phyloP scores from a whole-genome alignment of 2,329 filamentous ascomycete genomes.

The Cladosporium cucumerinum region DNA sequence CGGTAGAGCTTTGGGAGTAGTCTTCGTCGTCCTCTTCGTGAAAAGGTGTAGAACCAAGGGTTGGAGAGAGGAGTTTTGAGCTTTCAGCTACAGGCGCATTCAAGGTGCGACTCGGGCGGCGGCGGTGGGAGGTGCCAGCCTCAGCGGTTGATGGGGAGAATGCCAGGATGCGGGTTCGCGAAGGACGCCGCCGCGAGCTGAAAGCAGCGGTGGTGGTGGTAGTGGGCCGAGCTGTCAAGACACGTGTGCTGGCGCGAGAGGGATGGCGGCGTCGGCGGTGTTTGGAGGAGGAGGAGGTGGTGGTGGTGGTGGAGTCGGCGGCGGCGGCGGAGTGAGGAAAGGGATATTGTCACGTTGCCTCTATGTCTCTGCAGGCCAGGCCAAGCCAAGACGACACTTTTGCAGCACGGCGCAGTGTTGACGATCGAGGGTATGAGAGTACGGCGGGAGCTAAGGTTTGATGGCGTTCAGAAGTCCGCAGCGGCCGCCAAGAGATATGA shows the following conservation, averaged over 20 bases:
- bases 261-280: slow-evolving; percentile 4
- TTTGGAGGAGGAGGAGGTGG: not conserved
- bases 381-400: not conserved
- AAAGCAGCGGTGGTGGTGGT: slow-evolving; percentile 13
- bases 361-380: slow-evolving; percentile 1
- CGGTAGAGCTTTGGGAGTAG: slow-evolving; percentile 2
- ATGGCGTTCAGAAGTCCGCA: not conserved
- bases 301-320: not conserved
- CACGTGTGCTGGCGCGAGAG: slow-evolving; percentile 9
- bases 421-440: not conserved
- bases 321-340: not conserved
- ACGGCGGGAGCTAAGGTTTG: slow-evolving; percentile 2
- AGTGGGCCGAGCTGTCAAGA: slow-evolving; percentile 13
- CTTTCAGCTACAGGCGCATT: slow-evolving; percentile 20
- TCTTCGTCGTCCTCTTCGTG: slow-evolving; percentile 26
- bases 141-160: slow-evolving; percentile 16
- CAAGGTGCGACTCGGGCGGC: slow-evolving; percentile 20
- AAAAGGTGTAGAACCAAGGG: slow-evolving; percentile 23
- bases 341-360: slow-evolving; percentile 8
- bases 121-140: slow-evolving; percentile 21
- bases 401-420: not conserved
- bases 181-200: slow-evolving; percentile 11
- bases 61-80: slow-evolving; percentile 17
- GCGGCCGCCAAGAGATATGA: not conserved
- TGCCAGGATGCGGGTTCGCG: slow-evolving; percentile 11